Evolutionary conservation across 1,284 basidiomycete species (phyloP), one percentile per base, ranked within the genome.

Genomic region (Marasmius fiardii): DNA sequence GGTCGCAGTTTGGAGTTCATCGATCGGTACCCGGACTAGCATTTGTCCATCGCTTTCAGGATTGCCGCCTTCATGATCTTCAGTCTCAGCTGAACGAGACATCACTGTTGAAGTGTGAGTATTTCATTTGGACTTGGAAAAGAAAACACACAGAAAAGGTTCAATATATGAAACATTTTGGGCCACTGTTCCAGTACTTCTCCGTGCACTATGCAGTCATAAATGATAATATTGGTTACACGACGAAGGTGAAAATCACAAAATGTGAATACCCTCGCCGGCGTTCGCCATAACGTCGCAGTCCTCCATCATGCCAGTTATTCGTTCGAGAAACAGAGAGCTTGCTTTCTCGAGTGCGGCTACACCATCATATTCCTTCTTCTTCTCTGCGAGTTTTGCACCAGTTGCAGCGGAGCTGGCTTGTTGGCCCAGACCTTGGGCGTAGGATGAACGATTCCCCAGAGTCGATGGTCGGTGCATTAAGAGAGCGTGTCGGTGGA

Each of bases 111-210:
- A 12, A 33, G 16, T 12, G 33, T 45, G 34, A 51, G 18, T 26
- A 20, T 16, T 28, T 39, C 16, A 54, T 35, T 26, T 2, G 35
- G 35, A 52, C 34, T 47, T 37, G 44, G 18, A 49, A 23, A n/a
- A 31, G 33, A 31, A 33, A 56, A 69, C 83, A 63, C 64, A 91
- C 88, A 63, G 65, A 88, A 90, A 55, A 85, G 71, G 57, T 73
- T 79, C 52, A 91, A 72, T 53, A 89, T 88, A 58, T 83, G 78
- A 64, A 91, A 90, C 89, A 91, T 91, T 64, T 81, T 82, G 12
- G 87, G 85, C 88, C 89, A 91, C 60, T 91, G 88, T 59, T 84
- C 82, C 21, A 90, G 75, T 1, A 91, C 88, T 64, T 88, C 80
- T 10, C 88, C 88, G 59, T 87, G 85, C 31, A 86, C 88, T 90